Evolutionary conservation across 352 stramenopile genomes (phyloP), one percentile per base, ranked within the genome.

Genomic region (Phytophthora macrochlamydospora): DNA sequence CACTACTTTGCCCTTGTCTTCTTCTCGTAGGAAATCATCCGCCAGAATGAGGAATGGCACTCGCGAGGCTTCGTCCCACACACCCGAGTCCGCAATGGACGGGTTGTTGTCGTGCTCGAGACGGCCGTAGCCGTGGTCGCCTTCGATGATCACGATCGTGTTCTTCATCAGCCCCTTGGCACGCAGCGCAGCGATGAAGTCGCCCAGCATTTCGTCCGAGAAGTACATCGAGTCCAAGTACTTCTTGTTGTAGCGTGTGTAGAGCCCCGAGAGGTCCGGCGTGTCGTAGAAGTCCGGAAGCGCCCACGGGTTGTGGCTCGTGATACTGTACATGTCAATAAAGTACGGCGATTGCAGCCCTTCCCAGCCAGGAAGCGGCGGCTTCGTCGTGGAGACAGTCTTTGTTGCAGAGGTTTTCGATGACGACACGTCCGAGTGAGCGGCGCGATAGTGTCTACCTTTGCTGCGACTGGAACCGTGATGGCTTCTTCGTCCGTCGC

Each of bases 271-370:
- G 18, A 92, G 61, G 35, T 90, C 75, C 0, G 83, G 79, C 6
- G 57, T 45, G 1, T 76, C 37, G 65, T 87, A 92, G 40, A 75
- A 80, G 24, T 70, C 48, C 6, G 83, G 81, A 11, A 89, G 43
- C 11, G 69, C 67, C 80, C 79, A 90, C 43, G 83, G 83, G 55
- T 86, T 87, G 63, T 91, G 81, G 64, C 79, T 90, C 58, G 84
- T 82, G 66, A 90, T 92, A 56, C 71, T 87, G 70, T 92, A 91
- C 78, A 90, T 89, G 56, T 92, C 75, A 44, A 92, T 90, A 66
- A 92, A 92, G 56, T 80, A 91, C 59, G 84, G 84, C 56, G 75
- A 76, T 44, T 81, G 75, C 31, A 90, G 73, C 4, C 81, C 81
- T 75, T 87, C 79, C 79, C 79, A 89, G 6, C 76, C 79, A 4